These are phyloP conservation scores for Baeospora myosura DNA, from an alignment of 1,284 basidiomycete genomes.

Conservation along the genomic window DNA sequence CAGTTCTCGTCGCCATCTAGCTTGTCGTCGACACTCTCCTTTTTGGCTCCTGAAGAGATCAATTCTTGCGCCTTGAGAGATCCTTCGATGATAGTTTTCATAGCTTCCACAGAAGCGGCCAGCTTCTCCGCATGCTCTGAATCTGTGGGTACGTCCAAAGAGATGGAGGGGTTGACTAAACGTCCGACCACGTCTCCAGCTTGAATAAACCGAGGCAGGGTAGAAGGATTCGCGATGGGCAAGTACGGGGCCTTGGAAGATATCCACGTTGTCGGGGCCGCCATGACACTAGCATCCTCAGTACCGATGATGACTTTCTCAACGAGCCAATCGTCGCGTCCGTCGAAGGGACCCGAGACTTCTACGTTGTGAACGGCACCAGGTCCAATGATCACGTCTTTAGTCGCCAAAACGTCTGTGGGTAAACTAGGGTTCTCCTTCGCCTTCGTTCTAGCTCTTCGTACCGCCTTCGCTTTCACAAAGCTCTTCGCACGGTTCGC, in stretches of 20 bases:
- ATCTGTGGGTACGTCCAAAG: background rate
- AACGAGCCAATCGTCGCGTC: slow-evolving; percentile 4
- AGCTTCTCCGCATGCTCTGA: background rate
- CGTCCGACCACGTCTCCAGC: slow-evolving; percentile 8
- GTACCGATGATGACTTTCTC: slow-evolving; percentile 4
- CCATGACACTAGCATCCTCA: slow-evolving; percentile 4
- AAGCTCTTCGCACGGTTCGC: no score
- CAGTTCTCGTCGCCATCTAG: slow-evolving; percentile 4
- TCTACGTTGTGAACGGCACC: background rate
- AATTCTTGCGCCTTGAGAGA: background rate
- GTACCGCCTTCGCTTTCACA: no score
- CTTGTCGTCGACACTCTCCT: slow-evolving; percentile 2
- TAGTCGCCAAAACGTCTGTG: background rate
- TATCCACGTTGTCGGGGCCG: slow-evolving; percentile 9
- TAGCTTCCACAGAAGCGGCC: background rate
- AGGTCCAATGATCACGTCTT: background rate
- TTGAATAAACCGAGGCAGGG: slow-evolving; percentile 5
- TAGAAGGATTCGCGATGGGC: slow-evolving; percentile 11
- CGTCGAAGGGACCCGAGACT: slow-evolving; percentile 3
- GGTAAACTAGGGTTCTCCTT: no score
- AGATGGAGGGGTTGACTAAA: background rate
- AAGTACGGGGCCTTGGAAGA: background rate
- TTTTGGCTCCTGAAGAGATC: background rate
- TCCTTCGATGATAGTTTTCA: background rate
- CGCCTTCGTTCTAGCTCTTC: no score